These are phyloP conservation scores for Hsuehochloa calcarea DNA, from an alignment of 176 grass and related monocot genomes.

Conservation along the genomic window DNA sequence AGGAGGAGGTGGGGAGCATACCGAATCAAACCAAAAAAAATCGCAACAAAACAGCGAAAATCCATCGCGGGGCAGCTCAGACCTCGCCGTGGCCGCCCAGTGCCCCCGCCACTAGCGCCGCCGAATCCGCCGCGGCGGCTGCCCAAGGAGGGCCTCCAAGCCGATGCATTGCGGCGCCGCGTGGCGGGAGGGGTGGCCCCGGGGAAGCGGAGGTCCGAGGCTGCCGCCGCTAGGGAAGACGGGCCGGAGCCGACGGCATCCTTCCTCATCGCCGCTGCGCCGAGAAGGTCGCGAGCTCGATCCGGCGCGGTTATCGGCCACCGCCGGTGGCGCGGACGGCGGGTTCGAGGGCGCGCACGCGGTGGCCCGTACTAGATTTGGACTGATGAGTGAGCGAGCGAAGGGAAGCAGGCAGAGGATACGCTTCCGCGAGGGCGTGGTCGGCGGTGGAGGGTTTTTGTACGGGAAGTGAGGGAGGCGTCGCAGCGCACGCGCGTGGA, in stretches of 20 bases:
- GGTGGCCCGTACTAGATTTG: not conserved
- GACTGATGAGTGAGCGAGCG: too few species aligned
- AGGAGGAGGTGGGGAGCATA: not conserved
- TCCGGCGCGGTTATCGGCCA: not conserved
- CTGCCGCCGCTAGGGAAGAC: not conserved
- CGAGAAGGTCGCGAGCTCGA: not conserved
- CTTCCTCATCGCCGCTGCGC: not conserved
- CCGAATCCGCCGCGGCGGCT: not conserved
- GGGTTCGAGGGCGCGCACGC: too few species aligned
- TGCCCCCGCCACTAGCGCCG: not conserved
- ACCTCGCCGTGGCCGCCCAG: not conserved
- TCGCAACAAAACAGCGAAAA: not conserved
- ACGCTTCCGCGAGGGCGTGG: too few species aligned
- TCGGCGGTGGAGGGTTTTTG: not conserved
- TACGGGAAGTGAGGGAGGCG: not conserved
- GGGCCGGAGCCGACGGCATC: not conserved
- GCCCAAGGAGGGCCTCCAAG: not conserved
- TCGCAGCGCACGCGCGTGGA: too few species aligned
- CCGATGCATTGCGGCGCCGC: not conserved
- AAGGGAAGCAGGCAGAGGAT: too few species aligned
- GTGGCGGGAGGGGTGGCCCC: not conserved
- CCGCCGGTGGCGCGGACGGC: not conserved
- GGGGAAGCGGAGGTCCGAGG: not conserved
- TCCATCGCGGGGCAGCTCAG: not conserved
- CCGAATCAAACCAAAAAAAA: not conserved